Conservation (phyloP, 176 grass and related monocot genomes). For the Secale cereale region DNA sequence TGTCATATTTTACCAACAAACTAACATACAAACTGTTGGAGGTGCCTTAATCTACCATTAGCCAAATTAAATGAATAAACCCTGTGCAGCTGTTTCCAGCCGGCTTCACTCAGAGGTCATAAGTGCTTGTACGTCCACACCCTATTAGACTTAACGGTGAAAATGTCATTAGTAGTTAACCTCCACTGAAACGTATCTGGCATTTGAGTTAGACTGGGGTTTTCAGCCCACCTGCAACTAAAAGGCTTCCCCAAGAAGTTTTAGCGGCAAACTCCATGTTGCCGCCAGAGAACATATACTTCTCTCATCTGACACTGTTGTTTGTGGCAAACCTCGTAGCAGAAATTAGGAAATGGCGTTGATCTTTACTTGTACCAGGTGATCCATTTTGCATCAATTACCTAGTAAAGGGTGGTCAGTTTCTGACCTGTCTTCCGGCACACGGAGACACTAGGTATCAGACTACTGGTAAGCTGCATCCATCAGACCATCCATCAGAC, state of each 20-base stretch:
- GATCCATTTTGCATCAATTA: background rate
- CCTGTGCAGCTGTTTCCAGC: too few relatives aligned
- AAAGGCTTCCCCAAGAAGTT: conserved; percentile 73
- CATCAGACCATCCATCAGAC: too few relatives aligned
- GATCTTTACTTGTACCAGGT: conserved; percentile 6
- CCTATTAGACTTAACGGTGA: too few relatives aligned
- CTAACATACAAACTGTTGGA: too few relatives aligned
- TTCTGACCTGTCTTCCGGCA: background rate
- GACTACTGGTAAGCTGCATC: too few relatives aligned
- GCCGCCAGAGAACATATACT: conserved; percentile 46
- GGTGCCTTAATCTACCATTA: too few relatives aligned
- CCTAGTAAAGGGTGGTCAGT: background rate
- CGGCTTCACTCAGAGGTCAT: too few relatives aligned
- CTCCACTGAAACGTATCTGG: background rate
- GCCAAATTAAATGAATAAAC: too few relatives aligned
- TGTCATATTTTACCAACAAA: too few relatives aligned
- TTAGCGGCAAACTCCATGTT: background rate
- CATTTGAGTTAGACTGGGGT: background rate
- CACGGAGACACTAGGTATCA: too few relatives aligned
- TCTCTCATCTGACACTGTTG: conserved; percentile 64
- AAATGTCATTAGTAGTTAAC: too few relatives aligned
- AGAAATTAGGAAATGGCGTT: conserved; percentile 45
- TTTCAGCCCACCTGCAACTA: conserved; percentile 68
- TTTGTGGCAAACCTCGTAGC: conserved; percentile 81
- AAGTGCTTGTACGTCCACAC: too few relatives aligned